Evolutionary conservation across 2,329 filamentous ascomycete genomes (phyloP).

Genomic region (Dendryphion nanum): DNA sequence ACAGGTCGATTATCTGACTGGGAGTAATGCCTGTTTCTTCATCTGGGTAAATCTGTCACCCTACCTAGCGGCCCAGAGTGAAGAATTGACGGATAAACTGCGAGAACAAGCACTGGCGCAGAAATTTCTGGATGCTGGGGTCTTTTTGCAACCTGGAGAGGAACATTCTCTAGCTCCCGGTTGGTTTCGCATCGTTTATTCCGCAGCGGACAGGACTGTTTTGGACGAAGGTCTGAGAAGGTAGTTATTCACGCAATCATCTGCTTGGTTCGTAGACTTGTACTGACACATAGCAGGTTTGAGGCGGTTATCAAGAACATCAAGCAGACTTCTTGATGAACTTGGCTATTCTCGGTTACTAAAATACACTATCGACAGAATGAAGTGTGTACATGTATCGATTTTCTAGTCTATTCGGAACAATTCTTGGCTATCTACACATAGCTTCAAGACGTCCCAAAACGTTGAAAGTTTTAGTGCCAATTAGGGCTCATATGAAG

Average conservation of each 20-base stretch:
- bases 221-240: constrained; percentile 37
- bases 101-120: constrained; percentile 26
- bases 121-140: constrained; percentile 11
- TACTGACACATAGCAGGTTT: not conserved
- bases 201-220: constrained; percentile 29
- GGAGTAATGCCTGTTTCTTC: constrained; percentile 58
- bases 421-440: too few relatives aligned
- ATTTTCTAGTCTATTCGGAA: too few relatives aligned
- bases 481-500: too few relatives aligned
- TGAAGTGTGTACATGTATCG: too few relatives aligned
- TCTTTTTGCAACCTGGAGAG: constrained; percentile 25
- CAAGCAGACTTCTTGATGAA: constrained; percentile 1
- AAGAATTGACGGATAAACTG: constrained; percentile 20
- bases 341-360: too few relatives aligned
- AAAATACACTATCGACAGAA: not conserved
- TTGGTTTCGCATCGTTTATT: constrained; percentile 46
- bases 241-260: not conserved
- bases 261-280: not conserved
- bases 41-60: constrained; percentile 51
- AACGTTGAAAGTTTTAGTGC: too few relatives aligned
- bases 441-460: too few relatives aligned
- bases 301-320: not conserved
- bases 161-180: constrained; percentile 39
- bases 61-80: constrained; percentile 8
- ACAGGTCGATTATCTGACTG: constrained; percentile 47